Conservation (phyloP, 2,329 filamentous ascomycete genomes). For the Hypomyces rosellus region DNA sequence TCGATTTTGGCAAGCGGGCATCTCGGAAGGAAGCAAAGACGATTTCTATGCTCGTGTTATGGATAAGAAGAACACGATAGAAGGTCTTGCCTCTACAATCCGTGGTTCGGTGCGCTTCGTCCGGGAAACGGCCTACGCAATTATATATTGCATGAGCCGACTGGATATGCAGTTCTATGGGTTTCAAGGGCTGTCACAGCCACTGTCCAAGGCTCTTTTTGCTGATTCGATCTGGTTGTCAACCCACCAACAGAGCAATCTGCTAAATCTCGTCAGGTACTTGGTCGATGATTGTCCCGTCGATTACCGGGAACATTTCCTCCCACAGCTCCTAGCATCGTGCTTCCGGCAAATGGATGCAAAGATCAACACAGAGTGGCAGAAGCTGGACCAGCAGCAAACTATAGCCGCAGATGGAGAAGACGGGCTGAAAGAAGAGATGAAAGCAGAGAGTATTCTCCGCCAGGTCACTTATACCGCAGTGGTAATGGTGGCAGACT, state of each 20-base stretch:
- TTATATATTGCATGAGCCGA: slow-evolving; percentile 87
- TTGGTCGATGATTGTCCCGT: slow-evolving; percentile 89
- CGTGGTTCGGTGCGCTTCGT: slow-evolving; percentile 84
- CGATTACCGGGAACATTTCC: slow-evolving; percentile 67
- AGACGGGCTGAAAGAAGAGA: slow-evolving; percentile 80
- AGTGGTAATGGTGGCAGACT: slow-evolving; percentile 83
- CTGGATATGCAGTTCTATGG: slow-evolving; percentile 86
- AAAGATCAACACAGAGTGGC: slow-evolving; percentile 86
- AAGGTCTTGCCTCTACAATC: slow-evolving; percentile 90
- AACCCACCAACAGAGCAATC: slow-evolving; percentile 87
- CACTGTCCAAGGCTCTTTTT: slow-evolving; percentile 79
- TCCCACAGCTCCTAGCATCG: slow-evolving; percentile 74
- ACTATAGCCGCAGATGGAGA: slow-evolving; percentile 61
- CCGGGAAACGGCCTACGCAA: slow-evolving; percentile 87
- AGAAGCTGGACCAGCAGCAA: slow-evolving; percentile 61
- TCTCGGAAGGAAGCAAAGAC: slow-evolving; percentile 90
- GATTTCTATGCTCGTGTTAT: slow-evolving; percentile 92
- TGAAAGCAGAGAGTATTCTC: slow-evolving; percentile 95
- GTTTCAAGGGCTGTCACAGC: slow-evolving; percentile 74
- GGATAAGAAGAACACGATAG: slow-evolving; percentile 80
- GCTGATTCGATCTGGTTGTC: slow-evolving; percentile 76
- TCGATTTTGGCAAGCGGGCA: slow-evolving; percentile 96
- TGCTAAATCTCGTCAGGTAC: slow-evolving; percentile 81
- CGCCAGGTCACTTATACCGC: slow-evolving; percentile 88
- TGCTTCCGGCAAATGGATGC: slow-evolving; percentile 81